Conservation (phyloP, 129 eudicot genomes). For the Centaurea solstitialis region DNA sequence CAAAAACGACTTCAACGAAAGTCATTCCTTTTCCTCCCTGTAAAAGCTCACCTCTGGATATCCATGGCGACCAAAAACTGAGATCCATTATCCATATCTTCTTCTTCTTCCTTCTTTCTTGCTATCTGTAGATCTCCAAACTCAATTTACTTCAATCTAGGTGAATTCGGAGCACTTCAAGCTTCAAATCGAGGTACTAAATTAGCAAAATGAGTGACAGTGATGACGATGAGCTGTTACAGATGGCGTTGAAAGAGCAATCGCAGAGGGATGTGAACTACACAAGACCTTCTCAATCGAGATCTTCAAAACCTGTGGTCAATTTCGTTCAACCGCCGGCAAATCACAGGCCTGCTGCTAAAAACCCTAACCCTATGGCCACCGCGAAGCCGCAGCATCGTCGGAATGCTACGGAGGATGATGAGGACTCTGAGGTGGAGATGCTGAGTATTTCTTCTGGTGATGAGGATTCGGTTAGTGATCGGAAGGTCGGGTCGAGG, state of each 20-base stretch:
- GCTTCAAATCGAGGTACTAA: slow-evolving; percentile 8
- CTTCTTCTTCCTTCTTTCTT: neutral
- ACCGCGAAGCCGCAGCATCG: slow-evolving; percentile 35
- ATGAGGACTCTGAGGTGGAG: slow-evolving; percentile 94
- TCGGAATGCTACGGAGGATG: slow-evolving; percentile 59
- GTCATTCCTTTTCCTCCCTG: slow-evolving; percentile 11
- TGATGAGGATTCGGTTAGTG: slow-evolving; percentile 68
- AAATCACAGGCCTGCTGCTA: slow-evolving; percentile 38
- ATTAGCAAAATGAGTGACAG: slow-evolving; percentile 56
- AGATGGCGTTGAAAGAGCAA: slow-evolving; percentile 87
- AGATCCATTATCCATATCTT: slow-evolving; percentile 37
- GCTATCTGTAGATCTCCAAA: neutral
- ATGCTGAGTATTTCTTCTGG: slow-evolving; percentile 96
- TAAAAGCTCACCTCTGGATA: neutral
- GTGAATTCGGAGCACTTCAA: slow-evolving; percentile 7
- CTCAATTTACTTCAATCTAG: neutral
- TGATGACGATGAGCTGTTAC: slow-evolving; percentile 92
- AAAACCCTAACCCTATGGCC: slow-evolving; percentile 27
- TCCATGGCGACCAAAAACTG: neutral
- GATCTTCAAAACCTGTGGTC: slow-evolving; percentile 64
- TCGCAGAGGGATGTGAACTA: slow-evolving; percentile 72
- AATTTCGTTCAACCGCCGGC: slow-evolving; percentile 86
- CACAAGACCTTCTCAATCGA: slow-evolving; percentile 50
- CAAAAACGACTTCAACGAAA: slow-evolving; percentile 8
- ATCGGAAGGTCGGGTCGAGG: slow-evolving; percentile 44